Percentiles rank a stretch among this genome's conserved stretches.
Evolutionary conservation across 1,284 basidiomycete genomes (phyloP).

Genomic region (Ceratobasidium sp.): DNA sequence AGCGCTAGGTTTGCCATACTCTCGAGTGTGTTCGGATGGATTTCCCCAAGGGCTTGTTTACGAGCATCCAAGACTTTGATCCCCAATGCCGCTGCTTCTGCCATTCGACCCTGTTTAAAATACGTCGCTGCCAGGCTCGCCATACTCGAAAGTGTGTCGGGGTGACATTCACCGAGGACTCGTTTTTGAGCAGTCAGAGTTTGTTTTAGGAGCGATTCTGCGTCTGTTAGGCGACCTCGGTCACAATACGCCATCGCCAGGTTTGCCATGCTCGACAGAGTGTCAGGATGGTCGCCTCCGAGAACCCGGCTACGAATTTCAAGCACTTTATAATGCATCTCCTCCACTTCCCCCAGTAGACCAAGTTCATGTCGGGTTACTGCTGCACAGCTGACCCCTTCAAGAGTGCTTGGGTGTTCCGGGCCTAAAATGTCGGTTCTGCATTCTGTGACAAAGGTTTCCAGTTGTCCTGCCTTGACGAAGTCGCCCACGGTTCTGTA

Average conservation of each 20-base stretch:
- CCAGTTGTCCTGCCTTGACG: no score
- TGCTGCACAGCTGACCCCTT: no score
- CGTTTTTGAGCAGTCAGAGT: not conserved
- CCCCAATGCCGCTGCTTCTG: not conserved
- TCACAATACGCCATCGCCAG: not conserved
- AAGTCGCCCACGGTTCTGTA: no score
- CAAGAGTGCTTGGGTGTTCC: constrained; percentile 22
- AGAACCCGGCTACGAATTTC: not conserved
- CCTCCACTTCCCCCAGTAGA: not conserved
- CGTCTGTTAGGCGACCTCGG: not conserved
- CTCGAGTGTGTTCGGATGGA: no score
- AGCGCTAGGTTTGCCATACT: no score
- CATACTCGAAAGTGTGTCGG: not conserved
- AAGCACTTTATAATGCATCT: not conserved
- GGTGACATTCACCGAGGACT: not conserved
- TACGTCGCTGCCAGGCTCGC: not conserved
- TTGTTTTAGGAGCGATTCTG: not conserved
- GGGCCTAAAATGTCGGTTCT: not conserved
- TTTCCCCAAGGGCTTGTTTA: no score
- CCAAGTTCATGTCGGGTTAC: no score
- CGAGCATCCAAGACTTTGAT: not conserved
- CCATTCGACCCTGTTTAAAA: not conserved
- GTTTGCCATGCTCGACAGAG: not conserved
- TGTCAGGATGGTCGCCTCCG: not conserved
- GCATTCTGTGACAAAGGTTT: no score